A percentile compares a stretch with the other conserved stretches of the same genome.
Evolutionary conservation across 164 flowering plant genomes (phyloP).

Genomic region (Liriodendron chinense): DNA sequence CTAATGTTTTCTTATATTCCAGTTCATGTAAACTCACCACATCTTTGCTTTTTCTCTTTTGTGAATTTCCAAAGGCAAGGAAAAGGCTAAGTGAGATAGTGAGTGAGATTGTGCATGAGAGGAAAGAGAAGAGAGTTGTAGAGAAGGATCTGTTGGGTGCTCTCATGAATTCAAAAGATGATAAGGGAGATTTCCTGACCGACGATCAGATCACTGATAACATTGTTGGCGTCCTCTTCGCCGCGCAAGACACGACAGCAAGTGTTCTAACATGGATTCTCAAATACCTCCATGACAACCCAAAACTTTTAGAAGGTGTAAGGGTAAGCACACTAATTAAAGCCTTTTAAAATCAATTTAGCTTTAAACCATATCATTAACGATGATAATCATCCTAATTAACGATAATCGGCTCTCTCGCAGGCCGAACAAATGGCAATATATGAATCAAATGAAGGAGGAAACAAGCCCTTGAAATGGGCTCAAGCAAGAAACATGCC

Average conservation of each 20-base stretch:
- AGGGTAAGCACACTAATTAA: slow-evolving; percentile 37
- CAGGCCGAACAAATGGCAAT: slow-evolving; percentile 76
- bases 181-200: slow-evolving; percentile 36
- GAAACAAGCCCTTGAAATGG: slow-evolving; percentile 50
- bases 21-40: background rate
- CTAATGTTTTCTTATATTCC: background rate
- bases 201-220: slow-evolving; percentile 82
- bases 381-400: background rate
- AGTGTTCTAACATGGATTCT: slow-evolving; percentile 87
- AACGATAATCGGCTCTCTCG: slow-evolving; percentile 6
- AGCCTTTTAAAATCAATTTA: background rate
- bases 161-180: slow-evolving; percentile 53
- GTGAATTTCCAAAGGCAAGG: slow-evolving; percentile 54
- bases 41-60: background rate
- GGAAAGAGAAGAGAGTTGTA: slow-evolving; percentile 41
- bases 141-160: slow-evolving; percentile 53
- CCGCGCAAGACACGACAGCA: slow-evolving; percentile 95
- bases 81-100: slow-evolving; percentile 53
- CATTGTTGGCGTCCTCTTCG: slow-evolving; percentile 83
- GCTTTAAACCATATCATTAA: background rate
- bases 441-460: slow-evolving; percentile 32
- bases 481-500: slow-evolving; percentile 76
- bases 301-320: slow-evolving; percentile 67
- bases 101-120: slow-evolving; percentile 46
- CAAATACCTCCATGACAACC: slow-evolving; percentile 80